These are phyloP conservation scores for Rhexocercosporidium sp. DNA, from an alignment of 2,329 filamentous ascomycete species.

Conservation along the genomic window DNA sequence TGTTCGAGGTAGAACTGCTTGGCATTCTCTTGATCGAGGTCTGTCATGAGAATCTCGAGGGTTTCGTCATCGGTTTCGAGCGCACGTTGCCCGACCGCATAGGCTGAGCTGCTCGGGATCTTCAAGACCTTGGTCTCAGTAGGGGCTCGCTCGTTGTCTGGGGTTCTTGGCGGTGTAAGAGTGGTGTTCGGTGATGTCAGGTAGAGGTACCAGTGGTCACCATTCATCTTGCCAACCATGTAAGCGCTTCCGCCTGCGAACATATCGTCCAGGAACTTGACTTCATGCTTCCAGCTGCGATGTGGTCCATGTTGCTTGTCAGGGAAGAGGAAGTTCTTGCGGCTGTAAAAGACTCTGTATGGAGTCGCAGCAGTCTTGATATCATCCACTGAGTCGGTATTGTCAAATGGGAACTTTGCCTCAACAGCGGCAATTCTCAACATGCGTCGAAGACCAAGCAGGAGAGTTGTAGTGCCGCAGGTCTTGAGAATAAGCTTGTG, in stretches of 20 bases:
- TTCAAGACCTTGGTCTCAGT: conserved; percentile 43
- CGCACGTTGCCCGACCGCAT: conserved; percentile 28
- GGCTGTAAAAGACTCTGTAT: conserved; percentile 97
- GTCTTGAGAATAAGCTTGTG: conserved; percentile 99
- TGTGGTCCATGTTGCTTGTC: conserved; percentile 94
- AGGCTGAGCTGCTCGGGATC: conserved; percentile 43
- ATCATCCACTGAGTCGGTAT: conserved; percentile 67
- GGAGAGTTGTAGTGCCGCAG: conserved; percentile 92
- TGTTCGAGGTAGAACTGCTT: conserved; percentile 78
- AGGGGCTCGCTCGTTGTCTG: conserved; percentile 55
- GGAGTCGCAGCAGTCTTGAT: conserved; percentile 81
- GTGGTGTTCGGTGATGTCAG: conserved; percentile 84
- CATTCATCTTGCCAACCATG: conserved; percentile 99
- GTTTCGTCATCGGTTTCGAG: conserved; percentile 70
- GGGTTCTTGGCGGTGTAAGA: conserved; percentile 83
- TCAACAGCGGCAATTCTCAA: conserved; percentile 88
- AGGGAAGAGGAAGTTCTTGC: conserved; percentile 97
- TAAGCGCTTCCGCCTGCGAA: conserved; percentile 95
- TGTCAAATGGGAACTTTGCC: conserved; percentile 86
- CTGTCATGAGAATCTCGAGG: conserved; percentile 74
- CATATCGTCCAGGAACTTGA: conserved; percentile 88
- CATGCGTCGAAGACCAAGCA: conserved; percentile 87
- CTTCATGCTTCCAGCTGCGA: conserved; percentile 96
- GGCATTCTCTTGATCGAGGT: conserved; percentile 70
- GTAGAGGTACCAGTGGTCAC: conserved; percentile 99